Conservation (phyloP, 306 rosid genomes). For the Benincasa hispida region DNA sequence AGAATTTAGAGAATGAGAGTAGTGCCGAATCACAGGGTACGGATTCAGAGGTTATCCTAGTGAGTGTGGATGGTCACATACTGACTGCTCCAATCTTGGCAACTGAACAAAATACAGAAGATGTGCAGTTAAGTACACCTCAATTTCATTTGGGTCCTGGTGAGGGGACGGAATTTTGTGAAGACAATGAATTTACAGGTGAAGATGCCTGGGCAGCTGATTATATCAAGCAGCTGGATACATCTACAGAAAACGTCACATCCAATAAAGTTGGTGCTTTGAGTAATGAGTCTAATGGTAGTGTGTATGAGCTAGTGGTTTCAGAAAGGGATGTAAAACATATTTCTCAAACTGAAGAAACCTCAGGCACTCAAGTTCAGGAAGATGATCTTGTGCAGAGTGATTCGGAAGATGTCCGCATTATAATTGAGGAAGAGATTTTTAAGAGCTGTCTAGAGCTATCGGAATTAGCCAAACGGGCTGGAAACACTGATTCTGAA, state of each 20-base stretch:
- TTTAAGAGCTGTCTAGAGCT: slow-evolving; percentile 55
- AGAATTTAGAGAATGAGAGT: slow-evolving; percentile 38
- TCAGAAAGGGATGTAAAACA: slow-evolving; percentile 31
- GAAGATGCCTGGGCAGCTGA: slow-evolving; percentile 66
- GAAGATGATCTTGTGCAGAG: slow-evolving; percentile 19
- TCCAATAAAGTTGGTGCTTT: slow-evolving; percentile 5
- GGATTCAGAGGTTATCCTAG: slow-evolving; percentile 71
- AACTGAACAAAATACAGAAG: slow-evolving; percentile 51
- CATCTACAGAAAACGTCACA: slow-evolving; percentile 20
- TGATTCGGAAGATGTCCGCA: slow-evolving; percentile 27
- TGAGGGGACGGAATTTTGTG: slow-evolving; percentile 61
- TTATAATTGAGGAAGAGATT: slow-evolving; percentile 23
- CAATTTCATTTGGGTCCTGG: slow-evolving; percentile 87
- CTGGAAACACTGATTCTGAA: slow-evolving; percentile 16
- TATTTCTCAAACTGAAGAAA: slow-evolving; percentile 24
- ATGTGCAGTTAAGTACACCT: slow-evolving; percentile 64
- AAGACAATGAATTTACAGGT: slow-evolving; percentile 43
- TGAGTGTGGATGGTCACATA: slow-evolving; percentile 88
- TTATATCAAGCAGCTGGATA: slow-evolving; percentile 39
- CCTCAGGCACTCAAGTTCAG: slow-evolving; percentile 13
- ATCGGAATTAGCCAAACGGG: slow-evolving; percentile 22
- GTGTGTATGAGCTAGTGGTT: slow-evolving; percentile 19
- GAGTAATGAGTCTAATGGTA: slow-evolving; percentile 15
- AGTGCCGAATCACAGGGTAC: slow-evolving; percentile 43
- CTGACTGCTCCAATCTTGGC: slow-evolving; percentile 77